Evolutionary conservation across 2,329 filamentous ascomycete genomes (phyloP), one percentile per base, ranked within the genome.

Genomic region (Sporothrix globosa): DNA sequence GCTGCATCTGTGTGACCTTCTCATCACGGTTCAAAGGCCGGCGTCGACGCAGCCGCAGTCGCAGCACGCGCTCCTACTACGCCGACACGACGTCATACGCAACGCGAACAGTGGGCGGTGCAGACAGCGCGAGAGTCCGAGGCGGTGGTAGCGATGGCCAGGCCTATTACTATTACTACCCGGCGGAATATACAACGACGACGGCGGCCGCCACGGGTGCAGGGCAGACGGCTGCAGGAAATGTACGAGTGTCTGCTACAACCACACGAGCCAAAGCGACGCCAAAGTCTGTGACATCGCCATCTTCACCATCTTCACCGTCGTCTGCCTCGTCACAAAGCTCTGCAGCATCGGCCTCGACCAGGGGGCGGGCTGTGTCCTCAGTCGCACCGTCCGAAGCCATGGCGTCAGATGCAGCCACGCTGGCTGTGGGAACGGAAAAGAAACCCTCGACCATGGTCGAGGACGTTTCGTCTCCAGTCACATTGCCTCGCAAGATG

Each of bases 371-470:
- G 27, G 61, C 27, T 1, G 46, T 14, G 1, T 68, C 52, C 0
- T 68, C 66, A 1, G 39, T 24, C 6, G 41, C 54, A 6, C n/a
- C n/a, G n/a, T n/a, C n/a, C n/a, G n/a, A n/a, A n/a, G n/a, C n/a
- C n/a, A n/a, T n/a, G n/a, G n/a, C n/a, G n/a, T 69, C 67, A 3
- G 67, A 69, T 41, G 67, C 67, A 3, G 67, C 67, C 17, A 69
- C 67, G 4, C 27, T 69, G 9, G 67, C 67, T 1, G 41, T 21
- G 14, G 41, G 53, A 11, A 52, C 44, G 7, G 39, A 41, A 13
- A 50, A 58, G 53, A 67, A 46, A 11, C 27, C 19, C 3, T 13
- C 21, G 44, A 5, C 61, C 14, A 44, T 19, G 27, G 44, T n/a
- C 5, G 61, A 48, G 11, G 9, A 21, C 17, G 30, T 60, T 30